Evolutionary conservation across 164 flowering plant species (phyloP).

Genomic region (Vitis rupestris): DNA sequence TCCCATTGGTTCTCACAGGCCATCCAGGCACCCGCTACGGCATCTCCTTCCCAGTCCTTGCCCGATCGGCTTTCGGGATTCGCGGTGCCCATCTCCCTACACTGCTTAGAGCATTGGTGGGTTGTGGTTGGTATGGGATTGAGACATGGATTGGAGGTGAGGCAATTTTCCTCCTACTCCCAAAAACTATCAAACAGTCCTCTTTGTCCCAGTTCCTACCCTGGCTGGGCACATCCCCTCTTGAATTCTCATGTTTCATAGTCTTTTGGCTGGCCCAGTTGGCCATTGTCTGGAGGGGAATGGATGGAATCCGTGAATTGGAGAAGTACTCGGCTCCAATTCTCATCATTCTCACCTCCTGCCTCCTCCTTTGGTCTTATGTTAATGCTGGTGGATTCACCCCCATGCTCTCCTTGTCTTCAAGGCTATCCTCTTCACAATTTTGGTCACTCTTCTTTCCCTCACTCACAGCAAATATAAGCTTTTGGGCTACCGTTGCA

Average conservation of each 20-base stretch:
- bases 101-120: constrained; percentile 73
- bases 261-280: constrained; percentile 75
- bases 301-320: constrained; percentile 72
- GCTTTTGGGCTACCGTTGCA: constrained; percentile 89
- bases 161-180: constrained; percentile 76
- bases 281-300: constrained; percentile 63
- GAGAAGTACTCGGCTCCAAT: constrained; percentile 90
- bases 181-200: constrained; percentile 41
- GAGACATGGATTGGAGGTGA: constrained; percentile 96
- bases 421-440: constrained; percentile 46
- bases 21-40: constrained; percentile 86
- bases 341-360: constrained; percentile 52
- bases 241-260: constrained; percentile 77
- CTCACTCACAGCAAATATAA: constrained; percentile 86
- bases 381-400: constrained; percentile 78
- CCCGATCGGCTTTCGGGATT: constrained; percentile 78
- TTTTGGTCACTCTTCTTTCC: constrained; percentile 89
- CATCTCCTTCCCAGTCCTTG: constrained; percentile 80
- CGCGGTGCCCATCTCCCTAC: constrained; percentile 84
- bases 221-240: constrained; percentile 87
- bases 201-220: constrained; percentile 29
- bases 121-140: constrained; percentile 95
- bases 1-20: constrained; percentile 68
- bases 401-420: constrained; percentile 63
- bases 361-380: constrained; percentile 72